Conservation (phyloP, 1,139 yeast species). For the Lipomyces yarrowii region DNA sequence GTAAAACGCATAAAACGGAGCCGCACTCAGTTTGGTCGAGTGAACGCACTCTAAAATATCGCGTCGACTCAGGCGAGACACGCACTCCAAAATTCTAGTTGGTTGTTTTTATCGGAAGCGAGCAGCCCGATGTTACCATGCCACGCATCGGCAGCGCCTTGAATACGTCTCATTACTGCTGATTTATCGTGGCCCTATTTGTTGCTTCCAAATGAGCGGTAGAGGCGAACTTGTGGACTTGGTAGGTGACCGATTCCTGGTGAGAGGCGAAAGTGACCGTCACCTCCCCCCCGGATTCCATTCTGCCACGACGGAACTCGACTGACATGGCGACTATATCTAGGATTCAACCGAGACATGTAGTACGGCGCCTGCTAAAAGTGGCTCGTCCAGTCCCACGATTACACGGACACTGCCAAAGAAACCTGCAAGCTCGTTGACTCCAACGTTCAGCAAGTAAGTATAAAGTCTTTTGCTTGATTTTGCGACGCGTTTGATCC, state of each 20-base stretch:
- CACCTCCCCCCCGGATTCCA: not conserved
- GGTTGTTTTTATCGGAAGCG: not conserved
- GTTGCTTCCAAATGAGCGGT: not conserved
- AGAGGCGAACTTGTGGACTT: conserved; percentile 1
- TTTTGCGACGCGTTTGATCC: not conserved
- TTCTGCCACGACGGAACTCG: not conserved
- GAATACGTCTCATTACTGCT: not conserved
- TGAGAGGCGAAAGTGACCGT: not conserved
- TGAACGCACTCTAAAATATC: not conserved
- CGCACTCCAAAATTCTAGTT: not conserved
- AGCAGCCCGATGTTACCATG: not conserved
- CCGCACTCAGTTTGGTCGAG: not conserved
- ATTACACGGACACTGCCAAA: not conserved
- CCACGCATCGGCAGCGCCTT: not conserved
- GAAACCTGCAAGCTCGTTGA: not conserved
- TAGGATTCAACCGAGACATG: not conserved
- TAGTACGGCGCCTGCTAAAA: not conserved
- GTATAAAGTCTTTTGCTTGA: not conserved
- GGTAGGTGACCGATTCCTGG: not conserved
- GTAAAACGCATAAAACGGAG: not conserved
- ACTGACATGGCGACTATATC: not conserved
- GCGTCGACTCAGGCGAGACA: not conserved
- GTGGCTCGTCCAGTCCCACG: not conserved
- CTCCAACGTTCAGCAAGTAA: not conserved
- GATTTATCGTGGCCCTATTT: not conserved